Evolutionary conservation across 2,329 filamentous ascomycete genomes (phyloP).

Genomic region (Lecanicillium sp.): DNA sequence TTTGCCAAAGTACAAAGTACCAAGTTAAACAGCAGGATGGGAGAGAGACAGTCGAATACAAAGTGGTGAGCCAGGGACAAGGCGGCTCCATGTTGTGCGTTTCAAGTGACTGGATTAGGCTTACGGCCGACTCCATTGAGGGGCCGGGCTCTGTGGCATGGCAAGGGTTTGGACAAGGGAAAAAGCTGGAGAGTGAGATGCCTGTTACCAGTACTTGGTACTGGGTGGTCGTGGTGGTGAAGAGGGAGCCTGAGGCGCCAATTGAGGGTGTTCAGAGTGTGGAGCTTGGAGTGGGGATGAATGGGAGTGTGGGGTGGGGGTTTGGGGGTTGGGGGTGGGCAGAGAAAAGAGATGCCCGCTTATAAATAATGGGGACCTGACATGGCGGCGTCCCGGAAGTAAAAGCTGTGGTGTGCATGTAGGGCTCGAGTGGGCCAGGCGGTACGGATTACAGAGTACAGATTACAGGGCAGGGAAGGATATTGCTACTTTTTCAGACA

Average conservation of each 20-base stretch:
- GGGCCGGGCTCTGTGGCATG: neutral
- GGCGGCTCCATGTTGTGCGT: slow-evolving; percentile 7
- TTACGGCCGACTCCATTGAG: slow-evolving; percentile 8
- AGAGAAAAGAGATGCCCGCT: neutral
- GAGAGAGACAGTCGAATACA: neutral
- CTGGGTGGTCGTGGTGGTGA: too few relatives aligned
- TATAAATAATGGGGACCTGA: neutral
- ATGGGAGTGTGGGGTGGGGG: neutral
- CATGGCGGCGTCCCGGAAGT: neutral
- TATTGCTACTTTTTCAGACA: too few relatives aligned
- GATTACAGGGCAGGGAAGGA: too few relatives aligned
- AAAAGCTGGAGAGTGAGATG: neutral
- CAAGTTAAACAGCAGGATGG: neutral
- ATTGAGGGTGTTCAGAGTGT: too few relatives aligned
- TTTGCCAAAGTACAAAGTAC: neutral
- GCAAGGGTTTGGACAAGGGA: neutral
- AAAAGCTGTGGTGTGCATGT: neutral
- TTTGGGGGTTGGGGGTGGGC: neutral
- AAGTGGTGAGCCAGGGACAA: slow-evolving; percentile 1
- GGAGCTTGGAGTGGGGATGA: too few relatives aligned
- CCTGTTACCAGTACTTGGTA: too few relatives aligned
- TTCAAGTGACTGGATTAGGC: slow-evolving; percentile 9
- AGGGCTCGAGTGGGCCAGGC: neutral
- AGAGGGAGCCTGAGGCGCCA: too few relatives aligned
- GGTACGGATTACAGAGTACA: too few relatives aligned